phyloP scores from a whole-genome alignment of 202 grass and related monocot genomes.

The Schoenoplectus triqueter region DNA sequence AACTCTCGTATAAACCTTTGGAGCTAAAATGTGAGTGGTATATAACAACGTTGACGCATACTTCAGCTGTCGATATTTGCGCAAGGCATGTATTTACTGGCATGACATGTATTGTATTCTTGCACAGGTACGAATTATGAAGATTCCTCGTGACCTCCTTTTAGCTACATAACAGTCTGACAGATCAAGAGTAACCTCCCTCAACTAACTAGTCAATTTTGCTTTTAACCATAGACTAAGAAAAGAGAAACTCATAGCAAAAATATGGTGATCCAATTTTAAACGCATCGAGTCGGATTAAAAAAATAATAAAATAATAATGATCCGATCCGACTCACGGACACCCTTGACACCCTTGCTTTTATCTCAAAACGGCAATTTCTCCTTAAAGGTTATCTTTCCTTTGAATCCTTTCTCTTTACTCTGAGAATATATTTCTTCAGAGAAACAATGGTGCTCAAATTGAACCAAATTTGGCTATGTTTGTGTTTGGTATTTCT shows the following conservation, averaged over 20 bases:
- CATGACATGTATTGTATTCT: neutral
- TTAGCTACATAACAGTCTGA: slow-evolving; percentile 8
- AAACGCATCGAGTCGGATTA: neutral
- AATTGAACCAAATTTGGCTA: slow-evolving; percentile 19
- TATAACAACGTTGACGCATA: neutral
- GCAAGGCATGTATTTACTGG: neutral
- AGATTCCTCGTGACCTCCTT: neutral
- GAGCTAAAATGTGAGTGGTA: neutral
- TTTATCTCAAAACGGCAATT: neutral
- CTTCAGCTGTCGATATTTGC: neutral
- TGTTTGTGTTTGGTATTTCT: slow-evolving; percentile 5
- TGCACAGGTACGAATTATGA: neutral
- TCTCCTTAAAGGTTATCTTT: neutral
- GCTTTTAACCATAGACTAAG: neutral
- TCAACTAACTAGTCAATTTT: slow-evolving; percentile 15
- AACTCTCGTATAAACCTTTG: neutral
- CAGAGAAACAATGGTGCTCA: slow-evolving; percentile 16
- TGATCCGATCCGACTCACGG: too few relatives aligned
- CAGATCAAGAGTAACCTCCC: neutral
- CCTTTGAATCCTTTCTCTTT: neutral
- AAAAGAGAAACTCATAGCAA: neutral
- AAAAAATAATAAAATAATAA: neutral
- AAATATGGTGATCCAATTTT: neutral
- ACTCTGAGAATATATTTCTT: neutral
- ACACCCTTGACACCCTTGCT: neutral